Evolutionary conservation across 2,329 filamentous ascomycete species (phyloP), one percentile per base, ranked within the genome.

Genomic region (Fusarium aywerte): DNA sequence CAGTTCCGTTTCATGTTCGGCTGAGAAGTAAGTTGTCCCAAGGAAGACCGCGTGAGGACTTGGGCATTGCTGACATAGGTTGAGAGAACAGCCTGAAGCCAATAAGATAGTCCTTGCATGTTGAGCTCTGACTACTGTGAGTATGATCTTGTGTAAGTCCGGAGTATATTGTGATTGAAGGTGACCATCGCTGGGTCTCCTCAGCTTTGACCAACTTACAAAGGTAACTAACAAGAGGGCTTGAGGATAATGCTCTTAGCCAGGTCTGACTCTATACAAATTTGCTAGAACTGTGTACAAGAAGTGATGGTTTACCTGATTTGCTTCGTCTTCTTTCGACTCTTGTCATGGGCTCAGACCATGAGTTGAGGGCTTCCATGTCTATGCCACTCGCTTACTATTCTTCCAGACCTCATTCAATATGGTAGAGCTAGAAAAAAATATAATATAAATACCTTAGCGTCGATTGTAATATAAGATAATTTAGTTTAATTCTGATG

Each of bases 341-440:
- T 12, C n/a, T 11, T 7, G 23, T 42, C 11, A 21, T 25, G 8
- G 13, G 7, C 13, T 15, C n/a, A 21, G 16, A 25, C 9, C 12
- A 42, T 52, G 15, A 4, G 5, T 12, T 36, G 21, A 16, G 16
- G 4, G 23, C 7, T 9, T 16, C 15, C 10, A 35, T 8, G 11
- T 3, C 5, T 16, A 18, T 40, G 62, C 16, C 36, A 65, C 61
- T 65, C 32, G 2, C 23, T 23, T 23, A 8, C n/a, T 15, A 35
- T 38, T 16, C 8, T 8, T 7, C 47, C 20, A 23, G 12, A 23
- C 8, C 5, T 9, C 15, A 10, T n/a, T 21, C 4, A 20, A 10
- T 29, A 23, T 4, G 8, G 6, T 18, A 12, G 15, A 8, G n/a
- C n/a, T n/a, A n/a, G n/a, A 15, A 3, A 11, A 11, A 6, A 15